Evolutionary conservation across 75 land plant species (phyloP), one percentile per base, ranked within the genome.

Genomic region (Selaginella tamariscina): DNA sequence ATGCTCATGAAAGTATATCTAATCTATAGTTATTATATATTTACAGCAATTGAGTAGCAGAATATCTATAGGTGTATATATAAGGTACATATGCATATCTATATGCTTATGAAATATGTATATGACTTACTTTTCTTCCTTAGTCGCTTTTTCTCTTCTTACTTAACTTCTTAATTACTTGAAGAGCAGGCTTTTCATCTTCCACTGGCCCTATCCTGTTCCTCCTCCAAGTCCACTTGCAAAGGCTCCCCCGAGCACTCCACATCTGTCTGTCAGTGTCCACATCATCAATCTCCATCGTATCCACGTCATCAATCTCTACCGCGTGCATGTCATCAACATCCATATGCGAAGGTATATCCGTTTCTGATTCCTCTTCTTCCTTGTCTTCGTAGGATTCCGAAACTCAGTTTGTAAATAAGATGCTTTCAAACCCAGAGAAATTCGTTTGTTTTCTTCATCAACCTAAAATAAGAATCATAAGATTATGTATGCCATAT

Each of bases 351-450:
- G 32, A 18, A 64, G 5, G 0, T 20, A 54, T 33, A 24, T 30
- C 74, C 68, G 55, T 44, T 63, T 68, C 75, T 64, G 0, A 33
- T n/a, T 72, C 73, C n/a, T 8, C 65, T 49, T 69, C 64, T 72
- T 44, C 55, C 49, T 23, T 39, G 23, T 21, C 29, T 27, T 20
- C 21, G 71, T 32, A n/a, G n/a, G n/a, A n/a, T n/a, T n/a, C n/a
- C n/a, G n/a, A n/a, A n/a, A n/a, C n/a, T n/a, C 56, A 56, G 72
- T 68, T 11, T n/a, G 59, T 1, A 84, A 31, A 66, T 84, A 84
- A 11, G 87, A 84, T 66, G 73, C 72, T 70, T 92, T 92, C 85
- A 92, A 79, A 29, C 94, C 94, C 65, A 92, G 82, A 32, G 81
- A 79, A 15, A 92, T 77, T 0, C 84, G 68, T 26, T 82, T 74